A percentile compares a stretch with the other conserved stretches of the same genome.
Evolutionary conservation across 768 basidiomycete genomes (phyloP).

Genomic region (Hemileccinum rubropunctum): DNA sequence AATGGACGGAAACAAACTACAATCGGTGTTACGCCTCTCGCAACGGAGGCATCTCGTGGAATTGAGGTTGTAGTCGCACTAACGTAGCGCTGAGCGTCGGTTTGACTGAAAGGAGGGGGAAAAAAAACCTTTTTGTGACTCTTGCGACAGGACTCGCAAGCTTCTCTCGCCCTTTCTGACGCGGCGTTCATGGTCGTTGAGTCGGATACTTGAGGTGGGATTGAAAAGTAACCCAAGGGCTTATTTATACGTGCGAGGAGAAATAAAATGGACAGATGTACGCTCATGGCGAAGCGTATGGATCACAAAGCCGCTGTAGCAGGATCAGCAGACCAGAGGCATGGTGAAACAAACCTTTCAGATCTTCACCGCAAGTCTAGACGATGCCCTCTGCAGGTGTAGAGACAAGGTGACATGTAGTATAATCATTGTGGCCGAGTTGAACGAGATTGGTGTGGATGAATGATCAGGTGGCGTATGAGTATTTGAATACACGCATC

Average conservation of each 20-base stretch:
- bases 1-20: conserved; percentile 16
- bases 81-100: neutral
- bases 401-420: neutral
- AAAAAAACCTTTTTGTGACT: conserved; percentile 26
- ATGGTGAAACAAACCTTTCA: conserved; percentile 7
- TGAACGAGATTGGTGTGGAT: conserved; percentile 4
- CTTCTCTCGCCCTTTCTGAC: conserved; percentile 24
- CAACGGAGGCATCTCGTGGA: conserved; percentile 18
- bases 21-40: conserved; percentile 1
- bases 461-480: conserved; percentile 1
- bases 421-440: conserved; percentile 1
- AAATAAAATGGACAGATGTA: conserved; percentile 10
- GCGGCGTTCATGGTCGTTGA: conserved; percentile 16
- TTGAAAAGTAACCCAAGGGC: neutral
- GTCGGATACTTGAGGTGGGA: neutral
- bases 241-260: conserved; percentile 22
- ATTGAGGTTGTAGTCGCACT: conserved; percentile 20
- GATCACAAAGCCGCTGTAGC: conserved; percentile 8
- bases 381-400: neutral
- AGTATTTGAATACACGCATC: conserved; percentile 1
- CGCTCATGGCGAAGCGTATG: conserved; percentile 4
- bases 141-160: conserved; percentile 23
- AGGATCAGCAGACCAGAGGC: conserved; percentile 9
- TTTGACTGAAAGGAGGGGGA: neutral
- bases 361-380: conserved; percentile 16